Conservation (phyloP, 192 early-diverging fungal genomes). For the Linderina pennispora region DNA sequence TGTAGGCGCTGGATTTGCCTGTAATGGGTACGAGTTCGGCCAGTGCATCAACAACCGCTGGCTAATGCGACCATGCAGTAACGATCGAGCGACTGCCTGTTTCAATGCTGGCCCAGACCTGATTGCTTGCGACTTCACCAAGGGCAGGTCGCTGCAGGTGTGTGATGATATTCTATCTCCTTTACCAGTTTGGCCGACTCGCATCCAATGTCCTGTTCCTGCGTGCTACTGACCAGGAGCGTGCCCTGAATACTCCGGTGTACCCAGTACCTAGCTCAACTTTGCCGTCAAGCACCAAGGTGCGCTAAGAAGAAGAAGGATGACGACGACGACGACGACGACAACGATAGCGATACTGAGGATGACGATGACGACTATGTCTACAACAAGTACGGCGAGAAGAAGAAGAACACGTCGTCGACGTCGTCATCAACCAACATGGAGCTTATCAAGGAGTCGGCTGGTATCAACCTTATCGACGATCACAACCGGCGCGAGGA, state of each 20-base stretch:
- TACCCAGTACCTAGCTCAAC: constrained; percentile 24
- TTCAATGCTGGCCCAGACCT: constrained; percentile 37
- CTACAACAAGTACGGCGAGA: constrained; percentile 46
- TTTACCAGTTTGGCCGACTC: constrained; percentile 34
- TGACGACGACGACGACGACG: constrained; percentile 28
- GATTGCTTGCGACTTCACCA: constrained; percentile 40
- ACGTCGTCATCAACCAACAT: constrained; percentile 29
- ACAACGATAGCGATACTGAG: constrained; percentile 23
- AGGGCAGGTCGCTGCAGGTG: constrained; percentile 40
- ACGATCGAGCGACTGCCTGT: constrained; percentile 32
- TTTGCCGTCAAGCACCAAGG: constrained; percentile 6
- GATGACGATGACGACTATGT: constrained; percentile 37
- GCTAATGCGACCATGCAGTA: constrained; percentile 46
- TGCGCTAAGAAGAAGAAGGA: constrained; percentile 36
- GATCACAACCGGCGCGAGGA: constrained; percentile 45
- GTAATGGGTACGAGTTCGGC: constrained; percentile 45
- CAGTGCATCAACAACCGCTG: constrained; percentile 46
- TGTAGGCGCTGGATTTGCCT: constrained; percentile 33
- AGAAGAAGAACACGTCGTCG: constrained; percentile 43
- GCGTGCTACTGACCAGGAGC: constrained; percentile 38
- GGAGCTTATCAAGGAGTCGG: constrained; percentile 43
- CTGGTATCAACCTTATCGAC: constrained; percentile 40
- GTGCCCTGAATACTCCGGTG: constrained; percentile 38
- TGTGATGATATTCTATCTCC: constrained; percentile 39
- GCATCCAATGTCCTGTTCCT: constrained; percentile 41